Evolutionary conservation across 352 stramenopile species (phyloP), one percentile per base, ranked within the genome.

Genomic region (Plasmopara muralis): DNA sequence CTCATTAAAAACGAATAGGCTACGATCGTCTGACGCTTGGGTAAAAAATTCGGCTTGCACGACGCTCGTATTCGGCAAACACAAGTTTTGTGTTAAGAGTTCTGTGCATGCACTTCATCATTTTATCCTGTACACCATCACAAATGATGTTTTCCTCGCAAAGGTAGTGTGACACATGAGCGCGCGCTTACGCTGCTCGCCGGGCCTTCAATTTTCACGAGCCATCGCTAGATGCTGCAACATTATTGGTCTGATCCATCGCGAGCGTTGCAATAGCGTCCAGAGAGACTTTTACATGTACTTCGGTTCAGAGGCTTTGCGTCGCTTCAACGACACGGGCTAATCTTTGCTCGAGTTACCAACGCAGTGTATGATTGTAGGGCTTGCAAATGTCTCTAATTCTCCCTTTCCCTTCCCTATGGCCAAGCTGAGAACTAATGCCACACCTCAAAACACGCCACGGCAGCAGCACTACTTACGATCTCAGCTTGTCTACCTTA

Each of bases 291-390:
- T 37, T 43, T 13, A 25, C 20, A 25, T 25, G 3, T 3, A 25
- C 4, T 33, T 47, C 44, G 29, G 46, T 60, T 49, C 20, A 50
- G 43, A 35, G n/a, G 31, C 37, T 47, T 25, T 30, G 46, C 55
- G 46, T 43, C 55, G 60, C 40, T 57, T 58, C 46, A 53, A 48
- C 9, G 28, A n/a, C 37, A 41, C 43, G 14, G 33, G 16, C 40
- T 41, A 12, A 43, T 65, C 46, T 55, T 47, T 68, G 18, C 33
- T 57, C 47, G 12, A 10, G 29, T 68, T 68, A 68, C 60, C 55
- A 55, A 68, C 56, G 14, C 39, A 20, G n/a, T 57, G 55, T 65
- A 64, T 65, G 35, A 48, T 68, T 62, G 60, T 65, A 45, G 48
- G 37, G 9, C 40, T 33, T 31, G 51, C 9, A 58, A 49, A 55